Evolutionary conservation across 306 rosid genomes (phyloP).

Genomic region (Nissolia schottii): DNA sequence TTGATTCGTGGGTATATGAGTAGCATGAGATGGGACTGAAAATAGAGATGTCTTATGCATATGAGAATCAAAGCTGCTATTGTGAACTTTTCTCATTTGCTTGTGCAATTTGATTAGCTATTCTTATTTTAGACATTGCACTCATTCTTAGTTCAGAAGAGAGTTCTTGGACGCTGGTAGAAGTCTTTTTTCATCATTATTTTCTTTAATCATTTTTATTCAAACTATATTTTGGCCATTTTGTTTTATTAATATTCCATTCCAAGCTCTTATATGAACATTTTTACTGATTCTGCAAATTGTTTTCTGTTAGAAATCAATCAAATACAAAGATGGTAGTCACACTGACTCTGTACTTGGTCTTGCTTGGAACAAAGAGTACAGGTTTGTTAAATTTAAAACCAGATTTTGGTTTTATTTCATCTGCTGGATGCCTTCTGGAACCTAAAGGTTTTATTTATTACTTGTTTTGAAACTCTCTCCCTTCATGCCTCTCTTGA

Average conservation of each 20-base stretch:
- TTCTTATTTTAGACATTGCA: not conserved
- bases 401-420: slow-evolving; percentile 15
- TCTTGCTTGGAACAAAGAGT: slow-evolving; percentile 96
- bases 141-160: not conserved
- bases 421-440: slow-evolving; percentile 9
- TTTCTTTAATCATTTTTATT: not conserved
- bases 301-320: slow-evolving; percentile 45
- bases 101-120: slow-evolving; percentile 8
- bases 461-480: not conserved
- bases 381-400: slow-evolving; percentile 45
- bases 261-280: not conserved
- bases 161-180: not conserved
- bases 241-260: not conserved
- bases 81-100: not conserved
- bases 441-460: not conserved
- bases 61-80: not conserved
- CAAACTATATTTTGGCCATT: not conserved
- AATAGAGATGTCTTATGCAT: slow-evolving; percentile 2
- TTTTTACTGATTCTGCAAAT: slow-evolving; percentile 21
- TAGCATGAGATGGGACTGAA: not conserved
- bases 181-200: not conserved
- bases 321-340: slow-evolving; percentile 72
- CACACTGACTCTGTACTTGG: slow-evolving; percentile 88
- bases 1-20: not conserved
- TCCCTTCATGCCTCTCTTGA: not conserved